Conservation (phyloP, 495 filamentous ascomycete species). For the Sphaerosporella brunnea region DNA sequence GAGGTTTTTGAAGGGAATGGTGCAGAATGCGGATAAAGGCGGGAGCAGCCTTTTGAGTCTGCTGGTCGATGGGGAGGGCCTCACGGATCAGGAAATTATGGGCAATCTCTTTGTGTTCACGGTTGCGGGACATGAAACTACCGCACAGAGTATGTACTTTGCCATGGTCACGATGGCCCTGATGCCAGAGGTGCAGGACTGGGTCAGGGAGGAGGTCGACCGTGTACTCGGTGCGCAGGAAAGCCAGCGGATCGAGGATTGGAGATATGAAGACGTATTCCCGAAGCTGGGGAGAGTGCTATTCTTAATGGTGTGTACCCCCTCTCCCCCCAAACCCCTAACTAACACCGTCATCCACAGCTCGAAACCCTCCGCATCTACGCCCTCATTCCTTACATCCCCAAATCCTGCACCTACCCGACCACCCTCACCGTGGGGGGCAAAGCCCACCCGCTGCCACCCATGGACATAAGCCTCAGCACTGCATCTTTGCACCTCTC, state of each 20-base stretch:
- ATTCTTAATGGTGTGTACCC: conserved; percentile 27
- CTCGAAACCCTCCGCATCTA: conserved; percentile 32
- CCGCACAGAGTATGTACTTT: conserved; percentile 30
- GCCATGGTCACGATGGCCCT: conserved; percentile 30
- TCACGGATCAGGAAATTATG: conserved; percentile 27
- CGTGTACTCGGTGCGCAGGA: conserved; percentile 32
- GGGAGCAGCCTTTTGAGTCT: conserved; percentile 11
- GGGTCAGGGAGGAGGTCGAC: conserved; percentile 29
- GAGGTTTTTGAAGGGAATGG: too few relatives aligned
- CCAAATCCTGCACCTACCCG: conserved; percentile 24
- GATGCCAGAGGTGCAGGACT: conserved; percentile 29
- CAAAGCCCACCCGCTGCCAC: conserved; percentile 25
- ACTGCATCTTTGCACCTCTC: conserved; percentile 29
- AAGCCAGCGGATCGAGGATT: conserved; percentile 11
- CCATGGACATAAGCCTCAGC: conserved; percentile 26
- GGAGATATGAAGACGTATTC: conserved; percentile 28
- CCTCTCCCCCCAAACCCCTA: not conserved
- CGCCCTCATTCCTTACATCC: conserved; percentile 27
- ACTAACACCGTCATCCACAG: conserved; percentile 9
- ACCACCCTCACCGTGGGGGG: conserved; percentile 21
- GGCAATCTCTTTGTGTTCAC: conserved; percentile 35
- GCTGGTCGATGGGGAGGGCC: not conserved
- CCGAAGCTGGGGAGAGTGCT: conserved; percentile 7
- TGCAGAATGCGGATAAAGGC: too few relatives aligned
- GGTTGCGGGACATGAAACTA: conserved; percentile 37